Evolutionary conservation across 768 basidiomycete species (phyloP), one percentile per base, ranked within the genome.

Genomic region (Naganishia friedmannii): DNA sequence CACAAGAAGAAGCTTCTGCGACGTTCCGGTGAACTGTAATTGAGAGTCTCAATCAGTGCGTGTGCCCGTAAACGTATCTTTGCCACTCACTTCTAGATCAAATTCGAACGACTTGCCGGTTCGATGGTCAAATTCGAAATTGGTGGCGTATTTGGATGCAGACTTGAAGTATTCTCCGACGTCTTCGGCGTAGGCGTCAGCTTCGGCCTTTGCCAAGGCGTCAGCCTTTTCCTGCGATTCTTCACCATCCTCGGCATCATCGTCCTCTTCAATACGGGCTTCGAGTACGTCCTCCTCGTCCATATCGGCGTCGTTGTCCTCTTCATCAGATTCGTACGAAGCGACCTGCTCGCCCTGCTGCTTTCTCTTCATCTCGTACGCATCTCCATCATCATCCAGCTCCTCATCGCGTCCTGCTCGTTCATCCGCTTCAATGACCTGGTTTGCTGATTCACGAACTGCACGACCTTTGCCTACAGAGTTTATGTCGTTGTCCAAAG

Each of bases 1-100:
- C 57, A 98, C 92, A 53, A 99, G 85, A 26, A 99, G 84, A 39
- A 99, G 85, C 81, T 98, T 98, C 13, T 93, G 93, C 79, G 93
- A 89, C 75, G 91, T 88, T 53, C 90, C 86, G 13, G 86, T 84
- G 83, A 98, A 94, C 93, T 98, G 71, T n/a, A 63, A 13, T 10
- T 42, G 9, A 58, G 53, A 3, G 23, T 53, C 17, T 53, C 32
- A 0, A 66, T 56, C 34, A 57, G 56, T 12, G 21, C 31, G 21
- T 13, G 13, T 46, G 9, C 12, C 19, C 37, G 9, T 13, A 5
- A 15, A 32, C 31, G 29, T 19, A 19, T 46, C 26, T 26, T 32
- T 9, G 45, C 45, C n/a, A 81, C 88, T 75, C 77, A 93, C 95
- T 84, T 93, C 88, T 19, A 99, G 86, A 70, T 88, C 86, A 78